Evolutionary conservation across 139 green algal genomes (phyloP).

Genomic region (Bryopsis sp.): DNA sequence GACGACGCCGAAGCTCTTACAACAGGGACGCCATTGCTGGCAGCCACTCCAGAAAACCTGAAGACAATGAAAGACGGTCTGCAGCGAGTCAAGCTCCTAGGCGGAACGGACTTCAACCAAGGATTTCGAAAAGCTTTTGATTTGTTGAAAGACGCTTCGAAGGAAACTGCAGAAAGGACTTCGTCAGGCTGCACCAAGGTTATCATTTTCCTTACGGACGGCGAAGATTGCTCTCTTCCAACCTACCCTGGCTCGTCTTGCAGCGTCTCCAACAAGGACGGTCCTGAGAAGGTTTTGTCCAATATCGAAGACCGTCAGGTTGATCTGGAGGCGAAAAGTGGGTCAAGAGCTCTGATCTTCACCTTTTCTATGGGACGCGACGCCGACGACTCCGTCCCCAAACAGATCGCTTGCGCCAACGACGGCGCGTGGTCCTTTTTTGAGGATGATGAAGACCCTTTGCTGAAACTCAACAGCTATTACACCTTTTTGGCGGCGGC

Average conservation of each 20-base stretch:
- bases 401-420: constrained; percentile 15
- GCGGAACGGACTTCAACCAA: background rate
- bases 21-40: background rate
- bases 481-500: background rate
- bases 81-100: background rate
- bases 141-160: background rate
- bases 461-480: background rate
- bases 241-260: no score
- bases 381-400: constrained; percentile 9
- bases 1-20: background rate
- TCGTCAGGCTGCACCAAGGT: background rate
- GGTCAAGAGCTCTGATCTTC: constrained; percentile 7
- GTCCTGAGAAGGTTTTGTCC: background rate
- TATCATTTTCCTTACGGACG: constrained; percentile 17
- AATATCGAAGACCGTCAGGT: constrained; percentile 1
- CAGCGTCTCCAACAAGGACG: no score
- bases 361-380: constrained; percentile 4
- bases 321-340: background rate
- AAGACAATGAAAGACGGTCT: background rate
- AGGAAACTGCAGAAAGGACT: background rate
- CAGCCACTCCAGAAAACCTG: background rate
- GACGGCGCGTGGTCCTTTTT: constrained; percentile 9
- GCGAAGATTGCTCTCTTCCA: constrained; percentile 7
- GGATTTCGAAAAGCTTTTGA: background rate
- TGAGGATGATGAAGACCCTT: background rate